These are phyloP conservation scores for Lodderomyces metapsilosis DNA, from an alignment of 1,139 yeast species.

Conservation along the genomic window DNA sequence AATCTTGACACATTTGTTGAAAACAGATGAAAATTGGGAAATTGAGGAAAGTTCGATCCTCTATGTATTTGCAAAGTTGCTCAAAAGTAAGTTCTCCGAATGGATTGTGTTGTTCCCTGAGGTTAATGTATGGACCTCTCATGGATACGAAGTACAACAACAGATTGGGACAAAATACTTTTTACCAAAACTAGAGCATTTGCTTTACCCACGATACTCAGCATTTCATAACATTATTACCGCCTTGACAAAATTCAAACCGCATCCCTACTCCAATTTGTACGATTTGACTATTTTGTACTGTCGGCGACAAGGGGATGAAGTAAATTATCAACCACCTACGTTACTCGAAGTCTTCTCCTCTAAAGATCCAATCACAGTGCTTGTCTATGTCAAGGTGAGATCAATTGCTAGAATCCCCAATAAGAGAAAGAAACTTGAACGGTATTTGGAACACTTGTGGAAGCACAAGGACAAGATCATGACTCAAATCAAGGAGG, in stretches of 20 bases:
- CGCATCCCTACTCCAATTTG: constrained; percentile 30
- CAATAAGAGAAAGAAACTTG: constrained; percentile 49
- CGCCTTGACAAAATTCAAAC: constrained; percentile 10
- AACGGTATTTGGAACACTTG: constrained; percentile 66
- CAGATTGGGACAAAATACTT: constrained; percentile 50
- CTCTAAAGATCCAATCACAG: constrained; percentile 36
- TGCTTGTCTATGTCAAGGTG: constrained; percentile 50
- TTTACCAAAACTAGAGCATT: constrained; percentile 50
- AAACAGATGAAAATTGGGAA: constrained; percentile 66
- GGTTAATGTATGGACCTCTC: constrained; percentile 60
- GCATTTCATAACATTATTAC: constrained; percentile 46
- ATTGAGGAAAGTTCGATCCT: constrained; percentile 33
- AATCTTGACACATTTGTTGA: constrained; percentile 40
- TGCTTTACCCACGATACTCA: constrained; percentile 68
- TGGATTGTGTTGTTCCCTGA: constrained; percentile 73
- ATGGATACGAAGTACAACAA: constrained; percentile 46
- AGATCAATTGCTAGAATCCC: constrained; percentile 52
- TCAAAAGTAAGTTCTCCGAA: constrained; percentile 32
- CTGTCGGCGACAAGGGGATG: constrained; percentile 19
- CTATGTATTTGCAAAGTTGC: constrained; percentile 23
- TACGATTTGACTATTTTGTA: constrained; percentile 58
- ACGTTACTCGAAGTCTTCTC: constrained; percentile 56
- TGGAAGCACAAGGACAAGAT: constrained; percentile 69
- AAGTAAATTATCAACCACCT: constrained; percentile 35
- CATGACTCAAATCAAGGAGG: constrained; percentile 14